Base-by-base conservation (phyloP, 2,329 filamentous ascomycete species). In the Penicillium palitans region DNA sequence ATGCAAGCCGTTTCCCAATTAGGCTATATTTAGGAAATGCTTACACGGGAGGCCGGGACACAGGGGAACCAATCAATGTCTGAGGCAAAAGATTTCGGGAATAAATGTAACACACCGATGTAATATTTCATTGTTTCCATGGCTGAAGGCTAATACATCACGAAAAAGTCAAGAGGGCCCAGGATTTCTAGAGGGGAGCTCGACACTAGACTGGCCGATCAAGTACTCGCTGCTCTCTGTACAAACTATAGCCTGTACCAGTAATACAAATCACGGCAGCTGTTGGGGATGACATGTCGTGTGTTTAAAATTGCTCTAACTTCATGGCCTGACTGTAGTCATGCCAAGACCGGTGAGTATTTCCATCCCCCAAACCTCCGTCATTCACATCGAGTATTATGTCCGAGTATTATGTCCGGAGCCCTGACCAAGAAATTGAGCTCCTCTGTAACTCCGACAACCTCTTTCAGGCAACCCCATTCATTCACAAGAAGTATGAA, bases 401-500 rank as follows among this genome's bases (percentile, higher is more conserved):
- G 7, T 25, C 25, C 9, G 15, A n/a, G 10, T 25, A 25, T n/a
- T 4, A 45, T 2, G 10, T 25, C 25, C 9, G 19, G 15, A 25
- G 13, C 25, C 25, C 8, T n/a, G 15, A 13, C 17, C 6, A 25
- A 41, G 17, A 9, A 15, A 9, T 29, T 19, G 10, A 39, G 48
- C 21, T 8, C 3, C 15, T 29, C 9, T 3, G 3, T 52, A 21
- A 13, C 3, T 2, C 27, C 10, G 2, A 6, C 2, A n/a, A 4
- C 9, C 9, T 25, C 5, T 8, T 31, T 21, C 10, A 15, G 25
- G 35, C 17, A 41, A 13, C n/a, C 6, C 12, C 8, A 9, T 21
- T 57, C 41, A 57, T 21, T 57, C 48, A 57, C 27, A 57, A 25
- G 25, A 57, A 57, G 42, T 47, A 53, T 33, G 49, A 57, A 39